Percentiles rank a stretch among this genome's conserved stretches.
Evolutionary conservation across 139 green algal species (phyloP).

Genomic region (Chlorella sp.): DNA sequence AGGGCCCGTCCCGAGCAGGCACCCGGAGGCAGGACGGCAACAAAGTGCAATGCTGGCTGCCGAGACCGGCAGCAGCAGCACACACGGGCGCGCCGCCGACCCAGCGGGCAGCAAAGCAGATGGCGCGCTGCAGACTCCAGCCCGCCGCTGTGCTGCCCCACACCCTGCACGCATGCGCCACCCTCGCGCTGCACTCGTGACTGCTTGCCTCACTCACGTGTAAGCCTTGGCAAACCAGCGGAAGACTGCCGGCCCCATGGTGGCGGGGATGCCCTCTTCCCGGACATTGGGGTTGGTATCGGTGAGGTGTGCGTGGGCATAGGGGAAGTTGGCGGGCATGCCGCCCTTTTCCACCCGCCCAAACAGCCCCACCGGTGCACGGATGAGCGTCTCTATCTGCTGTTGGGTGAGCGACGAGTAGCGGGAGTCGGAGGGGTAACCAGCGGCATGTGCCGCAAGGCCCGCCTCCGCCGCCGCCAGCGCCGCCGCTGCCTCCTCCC

Average conservation of each 20-base stretch:
- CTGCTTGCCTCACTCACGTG: not conserved
- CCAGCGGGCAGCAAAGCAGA: no score
- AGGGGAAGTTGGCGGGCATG: conserved; percentile 24
- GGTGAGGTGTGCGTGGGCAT: conserved; percentile 18
- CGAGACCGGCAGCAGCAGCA: not conserved
- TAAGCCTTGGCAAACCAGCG: conserved; percentile 29
- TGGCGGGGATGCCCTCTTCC: conserved; percentile 24
- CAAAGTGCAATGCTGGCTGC: no score
- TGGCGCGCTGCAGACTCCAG: no score
- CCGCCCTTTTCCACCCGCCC: conserved; percentile 26
- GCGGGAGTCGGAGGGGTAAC: not conserved
- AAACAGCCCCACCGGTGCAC: not conserved
- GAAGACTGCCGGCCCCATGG: conserved; percentile 7
- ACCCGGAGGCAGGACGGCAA: no score
- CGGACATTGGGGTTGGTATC: conserved; percentile 10
- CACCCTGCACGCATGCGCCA: not conserved
- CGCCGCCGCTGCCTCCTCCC: not conserved
- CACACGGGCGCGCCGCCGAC: not conserved
- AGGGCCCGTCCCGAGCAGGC: not conserved
- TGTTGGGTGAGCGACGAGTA: not conserved
- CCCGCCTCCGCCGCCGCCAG: not conserved
- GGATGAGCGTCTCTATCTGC: conserved; percentile 12
- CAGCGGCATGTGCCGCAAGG: not conserved
- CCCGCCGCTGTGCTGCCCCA: no score
- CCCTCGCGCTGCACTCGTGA: not conserved